Evolutionary conservation across 1,284 basidiomycete genomes (phyloP).

Genomic region (Veloboletus limbatus): DNA sequence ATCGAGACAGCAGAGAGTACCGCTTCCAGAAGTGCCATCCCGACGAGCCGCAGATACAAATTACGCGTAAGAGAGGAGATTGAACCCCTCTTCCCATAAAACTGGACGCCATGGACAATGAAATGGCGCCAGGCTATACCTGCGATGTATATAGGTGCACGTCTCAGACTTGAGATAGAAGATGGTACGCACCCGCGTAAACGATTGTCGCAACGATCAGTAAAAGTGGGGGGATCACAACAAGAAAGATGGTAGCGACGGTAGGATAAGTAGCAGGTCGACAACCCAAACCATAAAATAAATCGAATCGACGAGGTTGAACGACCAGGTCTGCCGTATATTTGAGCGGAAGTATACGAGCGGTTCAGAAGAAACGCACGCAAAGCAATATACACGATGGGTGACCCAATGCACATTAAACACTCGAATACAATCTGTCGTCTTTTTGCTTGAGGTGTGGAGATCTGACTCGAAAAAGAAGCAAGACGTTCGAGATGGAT

Average conservation of each 20-base stretch:
- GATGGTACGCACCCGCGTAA: slow-evolving; percentile 39
- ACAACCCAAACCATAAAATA: slow-evolving; percentile 64
- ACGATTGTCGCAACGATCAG: slow-evolving; percentile 43
- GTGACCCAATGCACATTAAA: slow-evolving; percentile 50
- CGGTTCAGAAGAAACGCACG: slow-evolving; percentile 43
- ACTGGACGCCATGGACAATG: slow-evolving; percentile 28
- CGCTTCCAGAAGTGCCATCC: slow-evolving; percentile 39
- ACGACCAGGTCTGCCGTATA: slow-evolving; percentile 53
- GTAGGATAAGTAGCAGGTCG: slow-evolving; percentile 56
- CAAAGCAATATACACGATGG: slow-evolving; percentile 53
- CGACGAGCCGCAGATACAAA: slow-evolving; percentile 43
- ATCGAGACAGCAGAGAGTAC: slow-evolving; percentile 24
- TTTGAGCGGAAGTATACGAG: not conserved
- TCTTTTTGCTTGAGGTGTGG: slow-evolving; percentile 27
- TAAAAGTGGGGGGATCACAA: slow-evolving; percentile 57
- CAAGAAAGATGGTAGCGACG: slow-evolving; percentile 47
- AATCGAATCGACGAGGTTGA: slow-evolving; percentile 69
- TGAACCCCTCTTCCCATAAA: slow-evolving; percentile 23
- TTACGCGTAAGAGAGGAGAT: slow-evolving; percentile 30
- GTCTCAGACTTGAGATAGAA: not conserved
- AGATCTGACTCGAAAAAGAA: slow-evolving; percentile 19
- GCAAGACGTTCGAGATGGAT: slow-evolving; percentile 32
- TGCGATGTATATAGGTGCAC: slow-evolving; percentile 2
- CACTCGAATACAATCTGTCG: slow-evolving; percentile 45
- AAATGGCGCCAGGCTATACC: slow-evolving; percentile 32